Percentiles rank a stretch among this genome's conserved stretches.
Conservation (phyloP, 2,329 filamentous ascomycete species). For the Tetracladium maxilliforme region DNA sequence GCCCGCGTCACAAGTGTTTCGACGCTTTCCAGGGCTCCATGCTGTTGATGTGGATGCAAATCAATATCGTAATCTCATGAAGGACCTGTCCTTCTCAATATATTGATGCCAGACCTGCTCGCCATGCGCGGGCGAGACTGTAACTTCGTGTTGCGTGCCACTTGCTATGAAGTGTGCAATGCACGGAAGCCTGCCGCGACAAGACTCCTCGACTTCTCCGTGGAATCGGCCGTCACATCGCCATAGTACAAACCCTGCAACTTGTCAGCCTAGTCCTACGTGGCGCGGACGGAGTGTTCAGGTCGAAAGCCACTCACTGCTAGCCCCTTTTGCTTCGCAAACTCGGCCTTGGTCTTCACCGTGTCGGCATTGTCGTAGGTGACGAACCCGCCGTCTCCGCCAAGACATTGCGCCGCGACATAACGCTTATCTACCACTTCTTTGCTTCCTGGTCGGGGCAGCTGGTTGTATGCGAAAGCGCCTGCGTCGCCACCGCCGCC, state of each 20-base stretch:
- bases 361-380: slow-evolving; percentile 69
- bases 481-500: slow-evolving; percentile 47
- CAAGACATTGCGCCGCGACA: slow-evolving; percentile 58
- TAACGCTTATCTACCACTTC: slow-evolving; percentile 54
- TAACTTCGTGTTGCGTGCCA: too few species aligned
- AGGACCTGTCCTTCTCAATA: too few species aligned
- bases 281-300: not conserved
- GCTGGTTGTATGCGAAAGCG: slow-evolving; percentile 57
- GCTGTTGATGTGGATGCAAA: too few species aligned
- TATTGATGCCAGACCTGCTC: too few species aligned
- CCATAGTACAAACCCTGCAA: slow-evolving; percentile 64
- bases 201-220: slow-evolving; percentile 39
- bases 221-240: slow-evolving; percentile 59
- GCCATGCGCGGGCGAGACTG: too few species aligned
- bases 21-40: too few species aligned
- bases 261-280: not conserved
- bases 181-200: slow-evolving; percentile 43
- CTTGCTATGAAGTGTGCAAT: slow-evolving; percentile 31
- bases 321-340: slow-evolving; percentile 55
- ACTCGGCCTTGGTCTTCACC: slow-evolving; percentile 60
- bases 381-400: slow-evolving; percentile 63
- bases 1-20: too few species aligned
- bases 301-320: slow-evolving; percentile 26
- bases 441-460: slow-evolving; percentile 45
- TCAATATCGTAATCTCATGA: too few species aligned